Evolutionary conservation across 2,329 filamentous ascomycete genomes (phyloP), one percentile per base, ranked within the genome.

Genomic region (Cladorrhinum sp.): DNA sequence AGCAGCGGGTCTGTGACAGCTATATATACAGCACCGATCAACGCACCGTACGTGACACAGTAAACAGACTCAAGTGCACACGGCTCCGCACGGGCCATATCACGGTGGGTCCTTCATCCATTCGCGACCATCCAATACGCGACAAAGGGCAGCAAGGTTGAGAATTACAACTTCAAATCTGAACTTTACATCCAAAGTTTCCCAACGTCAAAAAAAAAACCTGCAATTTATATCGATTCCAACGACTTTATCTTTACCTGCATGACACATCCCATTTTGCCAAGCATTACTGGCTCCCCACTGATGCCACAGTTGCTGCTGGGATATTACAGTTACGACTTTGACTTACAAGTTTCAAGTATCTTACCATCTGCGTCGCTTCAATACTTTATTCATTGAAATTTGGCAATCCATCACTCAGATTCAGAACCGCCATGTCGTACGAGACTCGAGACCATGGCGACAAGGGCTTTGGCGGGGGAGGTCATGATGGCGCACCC

Each of bases 381-480:
- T 36, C 33, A 16, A 36, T 30, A 30, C 4, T 30, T 10, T 10
- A 30, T 30, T 30, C 5, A 30, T 10, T 30, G 26, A 5, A n/a
- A 42, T 3, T 16, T 42, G 16, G 3, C 6, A 42, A 14, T 14
- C 36, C 16, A 42, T 14, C 36, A 14, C 36, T 14, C 36, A 42
- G 36, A 21, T 14, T 46, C n/a, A 21, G n/a, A 46, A 14, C 4
- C 42, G n/a, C 42, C 53, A 68, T 68, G 67, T 61, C 67, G 20
- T 66, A 66, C 61, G 67, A 67, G 12, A 54, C 58, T 18, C 46
- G 66, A 20, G 67, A 66, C 21, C 59, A 65, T 52, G 62, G 28
- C 55, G 65, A 69, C 39, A 64, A 62, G 39, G 61, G 62, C 18
- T 63, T 58, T 30, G 62, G 60, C 4, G 61, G 55, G 1, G 64